These are phyloP conservation scores for Arachis hypogaea DNA, from an alignment of 306 rosid genomes.

Conservation along the genomic window DNA sequence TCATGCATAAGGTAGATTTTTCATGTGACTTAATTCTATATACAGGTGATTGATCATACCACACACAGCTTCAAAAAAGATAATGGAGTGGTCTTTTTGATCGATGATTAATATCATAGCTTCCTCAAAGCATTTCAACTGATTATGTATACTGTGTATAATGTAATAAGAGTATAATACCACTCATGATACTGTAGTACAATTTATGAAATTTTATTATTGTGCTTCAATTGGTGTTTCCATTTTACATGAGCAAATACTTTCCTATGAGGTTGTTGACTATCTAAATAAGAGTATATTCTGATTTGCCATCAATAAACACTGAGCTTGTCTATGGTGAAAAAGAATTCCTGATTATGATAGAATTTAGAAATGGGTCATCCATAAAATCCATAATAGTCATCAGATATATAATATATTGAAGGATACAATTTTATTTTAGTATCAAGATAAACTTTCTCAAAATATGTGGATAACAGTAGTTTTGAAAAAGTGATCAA, in stretches of 20 bases:
- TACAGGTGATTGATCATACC: conserved; percentile 75
- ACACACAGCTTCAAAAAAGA: conserved; percentile 53
- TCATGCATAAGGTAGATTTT: not conserved
- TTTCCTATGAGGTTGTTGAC: not conserved
- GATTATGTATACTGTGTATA: not conserved
- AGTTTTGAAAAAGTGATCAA: too few relatives aligned
- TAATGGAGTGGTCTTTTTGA: conserved; percentile 54
- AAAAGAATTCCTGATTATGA: not conserved
- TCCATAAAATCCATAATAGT: not conserved
- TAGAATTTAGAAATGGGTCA: not conserved
- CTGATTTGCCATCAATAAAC: not conserved
- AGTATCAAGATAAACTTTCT: too few relatives aligned
- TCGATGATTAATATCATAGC: conserved; percentile 50
- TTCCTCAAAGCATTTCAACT: conserved; percentile 17
- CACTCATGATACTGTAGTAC: not conserved
- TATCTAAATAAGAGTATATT: not conserved
- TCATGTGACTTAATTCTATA: not conserved
- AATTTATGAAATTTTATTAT: not conserved
- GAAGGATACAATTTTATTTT: too few relatives aligned
- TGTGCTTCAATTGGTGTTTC: conserved; percentile 20
- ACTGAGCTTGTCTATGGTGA: not conserved
- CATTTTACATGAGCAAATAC: not conserved
- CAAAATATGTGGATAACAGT: too few relatives aligned
- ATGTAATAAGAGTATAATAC: conserved; percentile 1
- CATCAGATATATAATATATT: too few relatives aligned